These are phyloP conservation scores for Phytophthora sojae DNA, from an alignment of 352 stramenopile genomes.

Conservation along the genomic window DNA sequence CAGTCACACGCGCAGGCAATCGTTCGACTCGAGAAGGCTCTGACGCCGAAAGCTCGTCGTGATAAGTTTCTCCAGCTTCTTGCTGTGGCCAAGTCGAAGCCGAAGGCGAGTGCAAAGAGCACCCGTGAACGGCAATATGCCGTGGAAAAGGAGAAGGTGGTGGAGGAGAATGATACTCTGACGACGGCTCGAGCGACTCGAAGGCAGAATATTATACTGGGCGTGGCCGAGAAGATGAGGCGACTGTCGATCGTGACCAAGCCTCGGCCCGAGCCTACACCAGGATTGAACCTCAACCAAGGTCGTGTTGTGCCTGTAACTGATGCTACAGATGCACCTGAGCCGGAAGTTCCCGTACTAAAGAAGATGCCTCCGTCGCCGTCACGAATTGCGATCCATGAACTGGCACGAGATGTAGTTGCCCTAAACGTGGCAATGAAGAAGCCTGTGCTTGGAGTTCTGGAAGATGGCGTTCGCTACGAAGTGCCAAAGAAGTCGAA, in stretches of 20 bases:
- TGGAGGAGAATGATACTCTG: constrained; percentile 13
- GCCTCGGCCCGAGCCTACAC: constrained; percentile 2
- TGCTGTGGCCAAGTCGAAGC: constrained; percentile 28
- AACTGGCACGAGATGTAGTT: constrained; percentile 52
- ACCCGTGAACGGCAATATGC: constrained; percentile 21
- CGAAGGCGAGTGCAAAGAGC: constrained; percentile 22
- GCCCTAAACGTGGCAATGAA: constrained; percentile 32
- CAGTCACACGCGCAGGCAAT: constrained; percentile 63
- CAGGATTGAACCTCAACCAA: constrained; percentile 5
- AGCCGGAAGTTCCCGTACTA: constrained; percentile 14
- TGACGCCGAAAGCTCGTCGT: constrained; percentile 41
- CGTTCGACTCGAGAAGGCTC: constrained; percentile 61
- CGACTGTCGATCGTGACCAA: constrained; percentile 24
- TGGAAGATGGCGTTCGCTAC: constrained; percentile 69
- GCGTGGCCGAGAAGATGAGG: constrained; percentile 26
- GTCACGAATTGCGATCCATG: constrained; percentile 51
- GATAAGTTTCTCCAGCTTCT: constrained; percentile 53
- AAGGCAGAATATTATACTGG: constrained; percentile 32
- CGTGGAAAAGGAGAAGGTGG: constrained; percentile 5
- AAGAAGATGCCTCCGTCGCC: not conserved
- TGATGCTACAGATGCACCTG: constrained; percentile 4
- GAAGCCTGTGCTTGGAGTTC: constrained; percentile 31
- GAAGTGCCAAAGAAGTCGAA: constrained; percentile 52
- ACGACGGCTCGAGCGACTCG: constrained; percentile 13
- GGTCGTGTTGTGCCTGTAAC: constrained; percentile 23